Base-by-base conservation (phyloP, 176 grass and related monocot species). In the Typha latifolia region DNA sequence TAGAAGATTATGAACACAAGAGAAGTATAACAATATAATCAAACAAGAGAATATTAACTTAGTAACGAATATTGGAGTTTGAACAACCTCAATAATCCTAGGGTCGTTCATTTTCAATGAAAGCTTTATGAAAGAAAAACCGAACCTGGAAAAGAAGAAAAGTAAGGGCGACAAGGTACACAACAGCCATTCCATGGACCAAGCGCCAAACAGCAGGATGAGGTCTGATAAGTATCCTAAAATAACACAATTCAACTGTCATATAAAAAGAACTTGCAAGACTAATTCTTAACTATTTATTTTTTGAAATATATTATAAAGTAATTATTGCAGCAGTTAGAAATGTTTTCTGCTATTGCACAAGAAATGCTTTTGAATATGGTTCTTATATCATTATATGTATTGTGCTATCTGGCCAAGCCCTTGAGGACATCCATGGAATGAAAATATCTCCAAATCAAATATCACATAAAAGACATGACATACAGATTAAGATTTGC, bases 121-220 rank as follows among this genome's bases (percentile, higher is more conserved):
- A 14, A 16, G 6, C 16, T 59, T 19, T 6, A 3, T 11, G 20
- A 21, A 21, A 59, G 32, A 23, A 21, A 66, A 64, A 49, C n/a
- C 53, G 57, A 43, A 81, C 94, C 94, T 99, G 94, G 65, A 99
- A 99, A 90, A 99, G 94, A 43, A 99, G 77, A 90, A 99, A 99
- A 14, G 94, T 99, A 62, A 99, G 94, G 64, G 94, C 67, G 24
- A 90, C 83, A 69, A 99, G 89, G 74, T 99, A 99, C 67, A 93
- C 86, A 77, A 99, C 94, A 74, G 89, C 84, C 81, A 93, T 78
- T 65, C 94, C 94, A 76, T 99, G 94, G 67, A 99, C 94, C 52
- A 99, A 80, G 48, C 94, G 86, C 94, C 94, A 99, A 78, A 99
- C 81, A 1, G 94, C 89, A 78, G 94, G 94, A 80, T 99, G 94